Evolutionary conservation across 2,329 filamentous ascomycete genomes (phyloP).

Genomic region (Paramyrothecium sp.): DNA sequence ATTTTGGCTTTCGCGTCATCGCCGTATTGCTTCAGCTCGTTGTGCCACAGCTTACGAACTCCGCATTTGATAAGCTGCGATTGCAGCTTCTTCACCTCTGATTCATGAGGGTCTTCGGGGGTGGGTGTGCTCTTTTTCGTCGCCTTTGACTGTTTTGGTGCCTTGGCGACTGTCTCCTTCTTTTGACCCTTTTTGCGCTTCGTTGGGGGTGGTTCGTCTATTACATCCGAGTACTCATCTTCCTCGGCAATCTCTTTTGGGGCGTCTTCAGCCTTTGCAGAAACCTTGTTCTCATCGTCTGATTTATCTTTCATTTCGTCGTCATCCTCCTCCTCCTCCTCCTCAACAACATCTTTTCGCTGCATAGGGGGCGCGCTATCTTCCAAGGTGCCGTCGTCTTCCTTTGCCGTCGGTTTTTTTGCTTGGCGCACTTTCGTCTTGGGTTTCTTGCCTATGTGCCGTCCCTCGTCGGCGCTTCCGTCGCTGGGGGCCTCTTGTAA

Average conservation of each 20-base stretch:
- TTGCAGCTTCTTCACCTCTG: constrained; percentile 86
- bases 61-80: constrained; percentile 86
- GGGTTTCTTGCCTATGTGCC: constrained; percentile 15
- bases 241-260: constrained; percentile 26
- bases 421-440: constrained; percentile 19
- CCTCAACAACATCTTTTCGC: constrained; percentile 13
- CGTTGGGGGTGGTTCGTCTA: constrained; percentile 67
- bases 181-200: constrained; percentile 54
- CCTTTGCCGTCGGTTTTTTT: constrained; percentile 21
- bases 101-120: constrained; percentile 60
- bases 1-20: constrained; percentile 78
- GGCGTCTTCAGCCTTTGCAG: constrained; percentile 14
- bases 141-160: constrained; percentile 22
- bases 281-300: constrained; percentile 5
- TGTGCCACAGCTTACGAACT: constrained; percentile 86
- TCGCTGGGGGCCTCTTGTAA: constrained; percentile 26
- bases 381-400: constrained; percentile 8
- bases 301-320: constrained; percentile 7
- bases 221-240: constrained; percentile 50
- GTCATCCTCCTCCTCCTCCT: constrained; percentile 10
- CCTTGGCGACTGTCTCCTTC: constrained; percentile 24
- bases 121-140: constrained; percentile 25
- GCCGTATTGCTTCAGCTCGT: constrained; percentile 74
- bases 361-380: constrained; percentile 1
- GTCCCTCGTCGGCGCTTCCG: constrained; percentile 16